A percentile compares a stretch with the other conserved stretches of the same genome.
Conservation (phyloP, 2,329 filamentous ascomycete species). For the Pseudogymnoascus sp. region DNA sequence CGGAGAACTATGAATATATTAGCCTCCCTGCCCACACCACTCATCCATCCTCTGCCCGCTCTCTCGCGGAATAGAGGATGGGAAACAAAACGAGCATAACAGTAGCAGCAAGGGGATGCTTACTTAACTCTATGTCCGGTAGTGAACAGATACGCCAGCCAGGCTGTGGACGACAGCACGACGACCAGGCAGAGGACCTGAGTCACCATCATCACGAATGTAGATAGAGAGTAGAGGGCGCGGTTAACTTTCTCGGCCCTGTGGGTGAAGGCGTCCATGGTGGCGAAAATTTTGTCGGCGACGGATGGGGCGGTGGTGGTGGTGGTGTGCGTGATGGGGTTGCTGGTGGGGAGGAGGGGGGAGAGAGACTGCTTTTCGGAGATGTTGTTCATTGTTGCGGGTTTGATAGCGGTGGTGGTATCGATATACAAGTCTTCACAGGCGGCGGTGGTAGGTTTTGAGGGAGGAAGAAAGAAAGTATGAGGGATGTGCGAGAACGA, state of each 20-base stretch:
- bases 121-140: not conserved
- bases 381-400: not conserved
- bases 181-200: not conserved
- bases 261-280: not conserved
- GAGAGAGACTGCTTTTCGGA: not conserved
- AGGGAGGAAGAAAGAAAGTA: not conserved
- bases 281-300: not conserved
- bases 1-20: not conserved
- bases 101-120: not conserved
- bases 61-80: not conserved
- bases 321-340: not conserved
- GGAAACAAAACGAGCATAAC: not conserved
- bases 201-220: not conserved
- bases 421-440: not conserved
- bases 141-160: not conserved
- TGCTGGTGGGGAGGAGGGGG: not conserved
- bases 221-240: not conserved
- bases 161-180: not conserved
- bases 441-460: not conserved
- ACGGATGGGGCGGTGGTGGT: not conserved
- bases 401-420: not conserved
- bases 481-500: no score
- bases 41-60: not conserved
- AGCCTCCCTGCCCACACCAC: not conserved
- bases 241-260: not conserved